phyloP scores from a whole-genome alignment of 2,329 filamentous ascomycete species.

The Aulographum hederae region DNA sequence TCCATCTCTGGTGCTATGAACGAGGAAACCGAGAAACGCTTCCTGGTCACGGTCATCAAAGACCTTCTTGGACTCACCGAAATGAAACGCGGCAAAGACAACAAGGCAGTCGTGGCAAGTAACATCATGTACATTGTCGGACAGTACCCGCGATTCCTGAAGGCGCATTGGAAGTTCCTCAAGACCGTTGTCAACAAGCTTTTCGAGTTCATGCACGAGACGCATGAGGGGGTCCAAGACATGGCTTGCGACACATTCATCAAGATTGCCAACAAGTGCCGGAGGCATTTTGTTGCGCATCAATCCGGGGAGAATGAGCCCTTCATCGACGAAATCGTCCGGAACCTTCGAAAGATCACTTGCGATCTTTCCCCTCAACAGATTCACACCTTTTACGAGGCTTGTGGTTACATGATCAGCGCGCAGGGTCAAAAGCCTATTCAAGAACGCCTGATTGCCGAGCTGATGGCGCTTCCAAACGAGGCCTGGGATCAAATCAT shows the following conservation, averaged over 20 bases:
- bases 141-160: constrained; percentile 93
- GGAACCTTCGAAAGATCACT: constrained; percentile 90
- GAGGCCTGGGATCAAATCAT: constrained; percentile 94
- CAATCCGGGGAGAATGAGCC: constrained; percentile 89
- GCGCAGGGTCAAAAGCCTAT: constrained; percentile 90
- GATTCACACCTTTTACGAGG: constrained; percentile 97
- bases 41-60: constrained; percentile 96
- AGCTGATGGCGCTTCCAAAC: constrained; percentile 88
- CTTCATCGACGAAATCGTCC: constrained; percentile 96
- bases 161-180: constrained; percentile 98
- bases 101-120: constrained; percentile 95
- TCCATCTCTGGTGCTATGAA: constrained; percentile 99
- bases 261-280: constrained; percentile 97
- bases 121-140: constrained; percentile 99
- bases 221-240: constrained; percentile 96
- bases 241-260: constrained; percentile 99
- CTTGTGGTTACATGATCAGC: constrained; percentile 97
- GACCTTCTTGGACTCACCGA: constrained; percentile 91
- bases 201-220: constrained; percentile 99
- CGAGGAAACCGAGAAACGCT: constrained; percentile 96
- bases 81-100: constrained; percentile 99
- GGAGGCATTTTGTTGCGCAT: constrained; percentile 88
- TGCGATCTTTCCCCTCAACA: constrained; percentile 90
- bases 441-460: constrained; percentile 77
- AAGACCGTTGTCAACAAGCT: constrained; percentile 99